These are phyloP conservation scores for Wickerhamiella musiphila DNA, from an alignment of 805 yeast species.

Conservation along the genomic window DNA sequence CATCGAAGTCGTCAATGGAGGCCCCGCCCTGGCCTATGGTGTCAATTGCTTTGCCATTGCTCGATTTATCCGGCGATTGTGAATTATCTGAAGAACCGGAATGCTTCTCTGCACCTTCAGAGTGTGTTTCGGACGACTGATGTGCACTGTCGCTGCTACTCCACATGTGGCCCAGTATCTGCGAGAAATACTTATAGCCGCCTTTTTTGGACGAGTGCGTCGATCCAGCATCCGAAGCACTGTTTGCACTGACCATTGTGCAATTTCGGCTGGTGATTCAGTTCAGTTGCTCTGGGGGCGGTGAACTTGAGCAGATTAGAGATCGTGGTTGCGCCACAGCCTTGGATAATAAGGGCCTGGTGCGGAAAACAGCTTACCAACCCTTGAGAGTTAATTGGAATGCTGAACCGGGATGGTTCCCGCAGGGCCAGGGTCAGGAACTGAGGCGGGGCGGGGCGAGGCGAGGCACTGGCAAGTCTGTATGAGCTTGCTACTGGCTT, in stretches of 20 bases:
- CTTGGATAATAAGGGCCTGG: too few relatives aligned
- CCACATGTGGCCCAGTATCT: not conserved
- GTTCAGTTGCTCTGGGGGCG: not conserved
- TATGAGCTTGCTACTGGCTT: too few relatives aligned
- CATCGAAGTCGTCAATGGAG: not conserved
- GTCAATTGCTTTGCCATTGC: not conserved
- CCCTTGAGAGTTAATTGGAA: too few relatives aligned
- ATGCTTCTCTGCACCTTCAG: too few relatives aligned
- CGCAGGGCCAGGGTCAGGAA: too few relatives aligned
- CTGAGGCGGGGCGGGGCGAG: too few relatives aligned
- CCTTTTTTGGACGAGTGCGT: not conserved
- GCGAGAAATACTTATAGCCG: not conserved
- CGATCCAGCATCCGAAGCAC: not conserved
- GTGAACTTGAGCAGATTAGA: not conserved
- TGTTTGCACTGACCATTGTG: too few relatives aligned
- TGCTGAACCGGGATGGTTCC: too few relatives aligned
- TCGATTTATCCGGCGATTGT: not conserved
- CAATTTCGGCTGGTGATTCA: not conserved
- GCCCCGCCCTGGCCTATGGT: conserved; percentile 1
- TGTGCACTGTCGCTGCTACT: not conserved
- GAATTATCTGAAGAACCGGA: not conserved
- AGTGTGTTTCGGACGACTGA: not conserved
- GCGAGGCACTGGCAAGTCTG: too few relatives aligned
- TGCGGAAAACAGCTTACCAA: too few relatives aligned
- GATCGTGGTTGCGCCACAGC: too few relatives aligned